These are phyloP conservation scores for Melaleuca alternifolia DNA, from an alignment of 345 rosid species.

Conservation along the genomic window DNA sequence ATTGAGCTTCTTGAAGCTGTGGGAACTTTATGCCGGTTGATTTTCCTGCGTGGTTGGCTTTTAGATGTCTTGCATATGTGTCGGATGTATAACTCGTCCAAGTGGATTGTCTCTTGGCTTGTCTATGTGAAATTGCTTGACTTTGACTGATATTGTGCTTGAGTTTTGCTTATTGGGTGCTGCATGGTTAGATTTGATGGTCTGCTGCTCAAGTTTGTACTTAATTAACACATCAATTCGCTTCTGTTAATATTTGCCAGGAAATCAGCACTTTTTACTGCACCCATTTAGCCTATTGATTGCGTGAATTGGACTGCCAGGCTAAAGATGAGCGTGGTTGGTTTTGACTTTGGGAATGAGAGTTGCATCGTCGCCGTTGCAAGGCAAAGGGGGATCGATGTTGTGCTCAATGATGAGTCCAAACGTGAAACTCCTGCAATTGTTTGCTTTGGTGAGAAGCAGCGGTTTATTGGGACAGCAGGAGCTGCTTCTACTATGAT, in stretches of 20 bases:
- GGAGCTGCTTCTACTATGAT: constrained; percentile 67
- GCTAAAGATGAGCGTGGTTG: constrained; percentile 85
- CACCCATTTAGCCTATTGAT: not conserved
- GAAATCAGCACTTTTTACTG: not conserved
- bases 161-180: not conserved
- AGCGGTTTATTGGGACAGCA: constrained; percentile 71
- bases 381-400: constrained; percentile 97
- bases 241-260: not conserved
- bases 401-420: constrained; percentile 95
- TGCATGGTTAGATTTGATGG: not conserved
- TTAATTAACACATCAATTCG: not conserved
- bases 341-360: constrained; percentile 98
- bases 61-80: not conserved
- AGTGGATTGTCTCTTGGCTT: not conserved
- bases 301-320: not conserved
- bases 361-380: constrained; percentile 95
- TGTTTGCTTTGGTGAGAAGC: constrained; percentile 80
- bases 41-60: not conserved
- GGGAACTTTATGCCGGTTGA: not conserved
- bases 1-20: not conserved
- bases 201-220: not conserved
- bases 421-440: constrained; percentile 89
- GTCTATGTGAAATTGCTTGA: not conserved
- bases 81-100: not conserved
- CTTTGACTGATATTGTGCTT: not conserved